Evolutionary conservation across 805 yeast genomes (phyloP), one percentile per base, ranked within the genome.

Genomic region (Tetrapisispora pingtungensis): DNA sequence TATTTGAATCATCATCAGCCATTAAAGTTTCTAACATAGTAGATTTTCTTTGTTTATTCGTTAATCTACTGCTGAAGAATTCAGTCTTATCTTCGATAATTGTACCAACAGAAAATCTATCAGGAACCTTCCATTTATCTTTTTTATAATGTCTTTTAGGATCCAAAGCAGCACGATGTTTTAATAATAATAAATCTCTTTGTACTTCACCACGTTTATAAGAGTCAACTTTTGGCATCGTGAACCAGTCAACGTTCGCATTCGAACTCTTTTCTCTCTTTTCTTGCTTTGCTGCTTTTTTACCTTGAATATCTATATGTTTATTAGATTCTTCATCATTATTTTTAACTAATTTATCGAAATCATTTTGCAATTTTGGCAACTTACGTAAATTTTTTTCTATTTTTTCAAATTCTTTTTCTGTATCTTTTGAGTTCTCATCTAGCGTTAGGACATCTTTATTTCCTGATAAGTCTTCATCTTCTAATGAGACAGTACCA

Each of bases 131-230:
- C 83, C 88, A 82, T 49, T 79, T 79, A 47, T 83, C 93, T 61
- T 85, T 86, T 65, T 85, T 87, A 66, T 93, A 93, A 65, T 87
- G 96, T 55, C 97, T 76, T 66, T 93, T 93, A 7, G 97, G 97
- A 60, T 93, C 97, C 49, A 93, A 71, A 10, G 88, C 96, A 45
- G 84, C 82, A 65, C 98, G 78, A 68, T 90, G 85, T 57, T 86
- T 81, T 47, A 93, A 70, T 14, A 93, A 66, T 56, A 78, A 69
- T 53, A 93, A 60, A 61, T 93, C 97, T 47, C 95, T 72, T 57
- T 83, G 83, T 18, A 84, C 59, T 40, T 57, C 55, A 24, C 46
- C 50, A 26, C 74, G 72, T 2, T 81, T 78, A 10, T 94, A 84
- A 48, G 84, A 64, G 53, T 84, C 93, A 6, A 81, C 78, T 52